phyloP scores from a whole-genome alignment of 306 rosid genomes.

The Cicer cuneatum region DNA sequence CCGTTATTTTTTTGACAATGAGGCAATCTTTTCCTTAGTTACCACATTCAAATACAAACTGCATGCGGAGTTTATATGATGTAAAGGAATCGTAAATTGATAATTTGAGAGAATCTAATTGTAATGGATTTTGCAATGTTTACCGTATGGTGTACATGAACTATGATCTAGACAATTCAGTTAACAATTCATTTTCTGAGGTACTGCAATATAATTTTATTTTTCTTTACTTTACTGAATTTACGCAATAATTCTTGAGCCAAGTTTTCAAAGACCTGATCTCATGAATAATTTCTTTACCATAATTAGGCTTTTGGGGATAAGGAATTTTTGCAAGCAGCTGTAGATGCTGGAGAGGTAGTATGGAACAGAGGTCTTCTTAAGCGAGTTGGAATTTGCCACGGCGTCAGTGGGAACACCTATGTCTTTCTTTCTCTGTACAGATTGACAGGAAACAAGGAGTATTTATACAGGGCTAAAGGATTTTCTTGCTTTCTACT shows the following conservation, averaged over 20 bases:
- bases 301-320: constrained; percentile 70
- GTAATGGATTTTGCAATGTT: neutral
- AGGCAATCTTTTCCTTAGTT: constrained; percentile 51
- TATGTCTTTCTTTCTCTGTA: constrained; percentile 82
- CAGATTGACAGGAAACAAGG: constrained; percentile 65
- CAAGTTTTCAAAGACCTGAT: neutral
- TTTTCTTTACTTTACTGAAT: neutral
- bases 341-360: constrained; percentile 74
- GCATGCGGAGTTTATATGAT: neutral
- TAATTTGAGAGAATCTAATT: neutral
- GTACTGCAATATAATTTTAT: neutral
- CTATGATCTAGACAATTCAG: constrained; percentile 9
- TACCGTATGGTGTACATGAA: neutral
- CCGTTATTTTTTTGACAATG: constrained; percentile 6
- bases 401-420: constrained; percentile 84
- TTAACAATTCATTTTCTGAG: neutral
- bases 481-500: constrained; percentile 80
- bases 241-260: constrained; percentile 3
- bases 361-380: constrained; percentile 83
- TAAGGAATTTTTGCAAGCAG: constrained; percentile 69
- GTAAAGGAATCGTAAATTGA: neutral
- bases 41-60: constrained; percentile 6
- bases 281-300: constrained; percentile 4
- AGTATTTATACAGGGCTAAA: constrained; percentile 73
- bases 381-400: constrained; percentile 83